A percentile compares a stretch with the other conserved stretches of the same genome.
phyloP scores from a whole-genome alignment of 2,329 filamentous ascomycete genomes.

The Helotiales sp. region DNA sequence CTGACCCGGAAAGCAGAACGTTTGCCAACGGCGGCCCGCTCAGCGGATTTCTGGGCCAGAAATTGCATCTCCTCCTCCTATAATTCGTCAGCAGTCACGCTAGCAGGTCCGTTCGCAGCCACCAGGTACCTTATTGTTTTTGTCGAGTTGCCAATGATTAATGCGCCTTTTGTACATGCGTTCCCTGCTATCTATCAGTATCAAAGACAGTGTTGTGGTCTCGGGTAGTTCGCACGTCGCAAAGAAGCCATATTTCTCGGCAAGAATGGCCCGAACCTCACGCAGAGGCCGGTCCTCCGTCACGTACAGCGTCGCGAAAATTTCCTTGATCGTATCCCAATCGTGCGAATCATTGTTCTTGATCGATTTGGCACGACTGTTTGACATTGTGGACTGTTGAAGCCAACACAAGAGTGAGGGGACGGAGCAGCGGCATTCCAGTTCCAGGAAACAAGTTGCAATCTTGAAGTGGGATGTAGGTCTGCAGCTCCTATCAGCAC shows the following conservation, averaged over 20 bases:
- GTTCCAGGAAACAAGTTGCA: neutral
- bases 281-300: slow-evolving; percentile 9
- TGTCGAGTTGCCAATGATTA: slow-evolving; percentile 10
- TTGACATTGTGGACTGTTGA: slow-evolving; percentile 14
- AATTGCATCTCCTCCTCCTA: slow-evolving; percentile 14
- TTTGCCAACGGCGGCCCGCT: slow-evolving; percentile 8
- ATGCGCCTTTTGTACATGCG: slow-evolving; percentile 13
- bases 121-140: slow-evolving; percentile 12
- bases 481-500: slow-evolving; percentile 3
- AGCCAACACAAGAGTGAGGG: slow-evolving; percentile 1
- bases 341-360: slow-evolving; percentile 11
- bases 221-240: slow-evolving; percentile 1
- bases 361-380: slow-evolving; percentile 9
- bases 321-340: slow-evolving; percentile 5
- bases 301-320: slow-evolving; percentile 8
- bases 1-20: slow-evolving; percentile 10
- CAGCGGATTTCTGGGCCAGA: slow-evolving; percentile 9
- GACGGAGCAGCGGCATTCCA: neutral
- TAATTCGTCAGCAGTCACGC: slow-evolving; percentile 6
- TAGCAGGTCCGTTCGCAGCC: neutral
- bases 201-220: neutral
- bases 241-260: slow-evolving; percentile 11
- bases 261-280: slow-evolving; percentile 9
- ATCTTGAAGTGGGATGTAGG: neutral
- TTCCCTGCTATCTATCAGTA: neutral